Evolutionary conservation across 495 filamentous ascomycete genomes (phyloP), one percentile per base, ranked within the genome.

Genomic region (Tuber magnatum): DNA sequence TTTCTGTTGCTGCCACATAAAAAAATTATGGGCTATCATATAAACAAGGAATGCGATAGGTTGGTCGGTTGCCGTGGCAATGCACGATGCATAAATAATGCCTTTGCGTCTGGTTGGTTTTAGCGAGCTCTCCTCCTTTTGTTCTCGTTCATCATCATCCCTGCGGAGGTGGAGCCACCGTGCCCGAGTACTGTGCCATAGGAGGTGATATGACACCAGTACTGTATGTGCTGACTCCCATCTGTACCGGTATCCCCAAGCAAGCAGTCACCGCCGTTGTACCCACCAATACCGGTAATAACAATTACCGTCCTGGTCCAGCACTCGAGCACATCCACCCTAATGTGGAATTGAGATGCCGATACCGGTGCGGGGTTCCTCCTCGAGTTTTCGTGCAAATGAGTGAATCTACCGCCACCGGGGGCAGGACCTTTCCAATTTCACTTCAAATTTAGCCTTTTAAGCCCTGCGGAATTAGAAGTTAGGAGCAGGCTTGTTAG

Each of bases 11-110:
- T 65, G 56, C 56, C 32, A 65, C 56, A 35, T 35, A 28, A 35
- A 65, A n/a, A 32, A 65, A 35, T 18, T 65, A 35, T 35, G 56
- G 56, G 56, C 56, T 65, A 65, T 65, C 56, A 65, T 65, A 6
- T 5, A 65, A 65, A 65, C 56, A 65, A 12, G 28, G 56, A 65
- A 65, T 65, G 5, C 56, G 28, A 65, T 65, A 65, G 56, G 56
- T 65, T 65, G 28, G 28, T 65, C 32, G 14, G 56, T 65, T 65
- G 56, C 56, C 56, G 56, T 65, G 56, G 56, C 56, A 65, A 65
- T 65, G 28, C 56, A 65, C 35, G 32, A 65, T 65, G 56, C 56
- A 65, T 35, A 18, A 65, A 14, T 35, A 12, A 65, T 65, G 28
- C 3, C 56, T 65, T 65, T 65, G 0, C 14, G 28, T 65, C 56